These are phyloP conservation scores for Datisca glomerata DNA, from an alignment of 306 rosid species.

Conservation along the genomic window DNA sequence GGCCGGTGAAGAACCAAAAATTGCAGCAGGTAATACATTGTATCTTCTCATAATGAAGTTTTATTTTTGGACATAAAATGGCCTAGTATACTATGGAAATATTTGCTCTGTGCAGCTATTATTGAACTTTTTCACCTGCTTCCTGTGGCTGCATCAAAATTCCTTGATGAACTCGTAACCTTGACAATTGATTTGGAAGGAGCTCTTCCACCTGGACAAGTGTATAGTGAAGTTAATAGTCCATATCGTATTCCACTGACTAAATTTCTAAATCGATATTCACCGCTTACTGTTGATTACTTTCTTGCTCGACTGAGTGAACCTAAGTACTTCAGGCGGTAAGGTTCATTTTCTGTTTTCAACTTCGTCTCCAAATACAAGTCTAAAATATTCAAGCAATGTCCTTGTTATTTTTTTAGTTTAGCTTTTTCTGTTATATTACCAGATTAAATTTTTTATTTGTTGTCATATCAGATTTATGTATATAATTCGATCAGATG, in stretches of 20 bases:
- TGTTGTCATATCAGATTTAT: slow-evolving; percentile 46
- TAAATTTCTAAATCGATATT: slow-evolving; percentile 88
- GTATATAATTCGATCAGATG: slow-evolving; percentile 85
- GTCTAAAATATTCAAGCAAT: slow-evolving; percentile 1
- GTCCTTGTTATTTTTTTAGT: slow-evolving; percentile 6
- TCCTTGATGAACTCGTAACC: slow-evolving; percentile 94
- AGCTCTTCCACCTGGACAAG: slow-evolving; percentile 95
- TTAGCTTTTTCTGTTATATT: too few species aligned
- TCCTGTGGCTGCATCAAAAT: slow-evolving; percentile 91
- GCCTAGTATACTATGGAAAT: slow-evolving; percentile 10
- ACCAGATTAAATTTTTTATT: slow-evolving; percentile 3
- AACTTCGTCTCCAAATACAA: background rate
- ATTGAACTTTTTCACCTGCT: slow-evolving; percentile 98
- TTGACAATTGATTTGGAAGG: slow-evolving; percentile 98
- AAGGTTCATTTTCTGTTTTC: slow-evolving; percentile 13
- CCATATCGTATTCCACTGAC: slow-evolving; percentile 92
- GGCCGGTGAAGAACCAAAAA: slow-evolving; percentile 99
- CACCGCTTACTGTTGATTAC: slow-evolving; percentile 76
- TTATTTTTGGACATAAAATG: slow-evolving; percentile 7
- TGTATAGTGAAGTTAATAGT: slow-evolving; percentile 90
- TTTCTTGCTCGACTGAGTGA: slow-evolving; percentile 86
- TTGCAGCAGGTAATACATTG: slow-evolving; percentile 78
- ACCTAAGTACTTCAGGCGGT: slow-evolving; percentile 95
- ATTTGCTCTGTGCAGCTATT: slow-evolving; percentile 60
- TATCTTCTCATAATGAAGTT: slow-evolving; percentile 14